Percentiles rank a stretch among this genome's conserved stretches.
phyloP scores from a whole-genome alignment of 306 rosid genomes.

The Pyrus pyrifolia region DNA sequence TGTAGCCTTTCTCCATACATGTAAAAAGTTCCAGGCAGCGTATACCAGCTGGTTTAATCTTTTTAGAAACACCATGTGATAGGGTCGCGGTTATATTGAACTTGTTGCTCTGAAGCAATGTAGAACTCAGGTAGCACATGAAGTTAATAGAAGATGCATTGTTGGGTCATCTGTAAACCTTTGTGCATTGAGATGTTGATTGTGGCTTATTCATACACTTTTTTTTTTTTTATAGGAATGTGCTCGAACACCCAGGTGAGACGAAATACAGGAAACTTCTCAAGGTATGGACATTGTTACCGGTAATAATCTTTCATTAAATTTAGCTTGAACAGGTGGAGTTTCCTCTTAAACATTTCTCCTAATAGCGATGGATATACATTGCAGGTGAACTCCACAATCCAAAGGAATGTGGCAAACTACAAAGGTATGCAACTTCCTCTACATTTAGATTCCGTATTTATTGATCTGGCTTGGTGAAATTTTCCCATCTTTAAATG shows the following conservation, averaged over 20 bases:
- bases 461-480: not conserved
- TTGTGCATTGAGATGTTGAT: constrained; percentile 10
- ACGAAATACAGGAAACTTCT: constrained; percentile 63
- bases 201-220: not conserved
- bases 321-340: not conserved
- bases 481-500: not conserved
- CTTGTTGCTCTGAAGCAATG: not conserved
- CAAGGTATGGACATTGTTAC: constrained; percentile 41
- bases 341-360: not conserved
- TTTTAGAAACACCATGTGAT: not conserved
- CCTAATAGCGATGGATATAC: constrained; percentile 7
- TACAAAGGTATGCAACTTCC: constrained; percentile 54
- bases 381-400: constrained; percentile 76
- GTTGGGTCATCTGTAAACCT: not conserved
- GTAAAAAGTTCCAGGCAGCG: not conserved
- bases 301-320: not conserved
- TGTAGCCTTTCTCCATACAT: not conserved
- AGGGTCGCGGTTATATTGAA: not conserved
- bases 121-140: not conserved
- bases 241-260: constrained; percentile 74
- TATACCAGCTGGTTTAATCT: not conserved
- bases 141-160: not conserved
- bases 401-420: constrained; percentile 53
- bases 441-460: constrained; percentile 3
- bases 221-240: constrained; percentile 40